Percentiles rank a stretch among this genome's conserved stretches.
Conservation (phyloP, 2,329 filamentous ascomycete genomes). For the Curvularia sp. region DNA sequence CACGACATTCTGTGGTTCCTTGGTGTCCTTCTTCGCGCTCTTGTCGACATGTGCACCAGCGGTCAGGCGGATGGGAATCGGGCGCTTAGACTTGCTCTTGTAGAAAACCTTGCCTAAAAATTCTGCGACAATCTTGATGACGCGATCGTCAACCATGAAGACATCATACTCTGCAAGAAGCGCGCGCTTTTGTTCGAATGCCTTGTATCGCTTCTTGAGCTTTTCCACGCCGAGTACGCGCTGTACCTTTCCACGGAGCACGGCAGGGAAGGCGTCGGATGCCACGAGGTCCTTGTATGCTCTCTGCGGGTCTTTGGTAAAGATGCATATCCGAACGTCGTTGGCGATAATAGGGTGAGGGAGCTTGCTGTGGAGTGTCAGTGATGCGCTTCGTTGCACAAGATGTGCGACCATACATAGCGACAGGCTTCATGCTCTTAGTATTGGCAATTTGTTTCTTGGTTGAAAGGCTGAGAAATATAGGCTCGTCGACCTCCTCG, state of each 20-base stretch:
- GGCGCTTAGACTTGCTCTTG: slow-evolving; percentile 80
- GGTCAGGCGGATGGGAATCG: slow-evolving; percentile 80
- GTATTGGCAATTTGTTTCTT: slow-evolving; percentile 76
- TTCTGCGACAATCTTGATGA: slow-evolving; percentile 74
- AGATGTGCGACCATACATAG: slow-evolving; percentile 61
- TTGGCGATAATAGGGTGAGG: slow-evolving; percentile 76
- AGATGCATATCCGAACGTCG: slow-evolving; percentile 79
- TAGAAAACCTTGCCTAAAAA: slow-evolving; percentile 93
- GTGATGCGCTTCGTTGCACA: slow-evolving; percentile 7
- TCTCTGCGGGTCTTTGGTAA: slow-evolving; percentile 82
- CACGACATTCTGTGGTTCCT: slow-evolving; percentile 52
- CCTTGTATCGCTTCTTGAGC: slow-evolving; percentile 86
- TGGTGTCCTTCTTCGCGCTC: slow-evolving; percentile 48
- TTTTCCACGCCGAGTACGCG: slow-evolving; percentile 82
- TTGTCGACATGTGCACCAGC: slow-evolving; percentile 68
- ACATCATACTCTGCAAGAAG: slow-evolving; percentile 87
- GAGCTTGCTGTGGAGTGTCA: slow-evolving; percentile 57
- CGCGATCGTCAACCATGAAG: slow-evolving; percentile 90
- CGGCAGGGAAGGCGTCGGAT: slow-evolving; percentile 65
- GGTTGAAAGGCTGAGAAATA: slow-evolving; percentile 69
- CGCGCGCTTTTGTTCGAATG: slow-evolving; percentile 81
- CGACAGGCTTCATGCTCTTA: slow-evolving; percentile 80
- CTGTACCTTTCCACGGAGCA: slow-evolving; percentile 57
- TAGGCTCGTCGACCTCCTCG: slow-evolving; percentile 58
- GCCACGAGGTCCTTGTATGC: slow-evolving; percentile 89